phyloP scores from a whole-genome alignment of 306 rosid genomes.

The Pterocarpus santalinus region DNA sequence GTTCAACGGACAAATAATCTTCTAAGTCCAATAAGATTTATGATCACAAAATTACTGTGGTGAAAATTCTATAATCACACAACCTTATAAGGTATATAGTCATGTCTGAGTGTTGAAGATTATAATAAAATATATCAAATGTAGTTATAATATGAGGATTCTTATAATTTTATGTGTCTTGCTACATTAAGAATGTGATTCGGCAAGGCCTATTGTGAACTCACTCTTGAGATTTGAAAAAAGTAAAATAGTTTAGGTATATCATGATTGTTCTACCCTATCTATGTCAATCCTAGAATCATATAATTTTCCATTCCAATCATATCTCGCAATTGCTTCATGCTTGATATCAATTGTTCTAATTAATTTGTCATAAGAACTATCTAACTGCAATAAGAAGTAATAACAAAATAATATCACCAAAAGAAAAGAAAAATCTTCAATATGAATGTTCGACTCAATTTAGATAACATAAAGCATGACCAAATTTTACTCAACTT shows the following conservation, averaged over 20 bases:
- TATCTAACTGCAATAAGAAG: conserved; percentile 71
- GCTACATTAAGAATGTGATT: neutral
- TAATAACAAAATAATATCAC: neutral
- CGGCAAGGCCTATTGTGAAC: conserved; percentile 10
- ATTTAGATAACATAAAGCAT: neutral
- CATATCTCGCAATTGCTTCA: conserved; percentile 85
- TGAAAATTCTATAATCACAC: neutral
- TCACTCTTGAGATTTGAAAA: conserved; percentile 12
- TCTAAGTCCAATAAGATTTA: neutral
- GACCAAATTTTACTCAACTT: neutral
- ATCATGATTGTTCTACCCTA: conserved; percentile 11
- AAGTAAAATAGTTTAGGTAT: conserved; percentile 5
- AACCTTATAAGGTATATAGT: conserved; percentile 4
- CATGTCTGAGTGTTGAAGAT: neutral
- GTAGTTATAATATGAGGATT: neutral
- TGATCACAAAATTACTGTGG: conserved; percentile 26
- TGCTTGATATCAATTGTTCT: conserved; percentile 92
- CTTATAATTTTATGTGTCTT: neutral
- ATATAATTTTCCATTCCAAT: conserved; percentile 20
- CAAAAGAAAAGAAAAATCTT: neutral
- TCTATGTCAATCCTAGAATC: conserved; percentile 3
- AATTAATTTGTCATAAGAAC: conserved; percentile 88
- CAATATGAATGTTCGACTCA: conserved; percentile 1
- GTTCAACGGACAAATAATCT: too few species aligned
- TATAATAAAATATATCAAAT: neutral